Base-by-base conservation (phyloP, 1,284 basidiomycete species). In the Apiotrichum laibachii region DNA sequence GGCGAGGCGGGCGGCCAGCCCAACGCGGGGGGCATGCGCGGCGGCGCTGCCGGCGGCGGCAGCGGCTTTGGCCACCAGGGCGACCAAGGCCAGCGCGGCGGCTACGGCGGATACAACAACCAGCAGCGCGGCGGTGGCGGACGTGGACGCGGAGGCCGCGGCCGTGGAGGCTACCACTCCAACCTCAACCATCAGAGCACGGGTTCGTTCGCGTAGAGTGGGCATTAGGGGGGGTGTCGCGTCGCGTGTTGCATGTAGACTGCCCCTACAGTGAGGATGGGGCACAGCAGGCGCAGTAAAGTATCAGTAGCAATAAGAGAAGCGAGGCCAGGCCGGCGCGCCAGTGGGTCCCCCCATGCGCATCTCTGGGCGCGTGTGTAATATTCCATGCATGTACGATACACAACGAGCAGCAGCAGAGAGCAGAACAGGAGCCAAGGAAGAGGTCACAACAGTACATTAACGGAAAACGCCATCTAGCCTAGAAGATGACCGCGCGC, bases 1-100 rank as follows among this genome's bases (percentile, higher is more conserved):
- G 75, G 75, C 7, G 75, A 75, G 55, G 72, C 72, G 8, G 73
- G 72, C 18, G 73, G 10, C 45, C 53, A 12, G 19, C n/a, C n/a
- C 19, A 10, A 11, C 6, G 53, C 53, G 15, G 55, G 58, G 5
- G 53, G 58, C n/a, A 44, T 43, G 42, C 42, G 51, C n/a, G 60
- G 55, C 6, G 49, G 57, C 3, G 47, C 47, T 26, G 50, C 53
- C 15, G 59, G 60, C 19, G 62, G 60, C 15, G 45, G 55, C 19
- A 44, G 58, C 8, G 45, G 60, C 5, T 40, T 59, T 31, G 45
- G 55, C 9, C 35, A 59, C n/a, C 53, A 64, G 0, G 56, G 63
- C 22, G 57, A 65, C 2, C 45, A 52, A 22, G 31, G 40, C 40
- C 42, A 47, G 34, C 52, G 26, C 26, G 26, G 26, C 7, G 26